These are phyloP conservation scores for Sechiopsis laciniata DNA, from an alignment of 306 rosid genomes.

Conservation along the genomic window DNA sequence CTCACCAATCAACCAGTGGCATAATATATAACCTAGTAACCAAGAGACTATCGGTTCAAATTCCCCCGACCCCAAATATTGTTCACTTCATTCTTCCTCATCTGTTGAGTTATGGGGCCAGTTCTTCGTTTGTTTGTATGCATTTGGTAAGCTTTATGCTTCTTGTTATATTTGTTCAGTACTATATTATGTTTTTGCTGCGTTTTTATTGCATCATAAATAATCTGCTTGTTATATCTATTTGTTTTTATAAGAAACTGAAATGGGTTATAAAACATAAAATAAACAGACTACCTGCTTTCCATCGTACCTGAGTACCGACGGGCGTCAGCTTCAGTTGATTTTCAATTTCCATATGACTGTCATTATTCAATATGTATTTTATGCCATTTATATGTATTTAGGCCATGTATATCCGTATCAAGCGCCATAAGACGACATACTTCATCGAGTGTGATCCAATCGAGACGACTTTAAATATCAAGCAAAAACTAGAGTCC, in stretches of 20 bases:
- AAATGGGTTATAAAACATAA: not conserved
- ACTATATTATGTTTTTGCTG: not conserved
- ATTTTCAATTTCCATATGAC: constrained; percentile 5
- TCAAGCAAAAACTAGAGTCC: constrained; percentile 69
- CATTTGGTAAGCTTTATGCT: not conserved
- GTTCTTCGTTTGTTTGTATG: constrained; percentile 3
- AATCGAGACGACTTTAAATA: constrained; percentile 61
- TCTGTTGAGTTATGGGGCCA: constrained; percentile 11
- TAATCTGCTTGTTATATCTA: not conserved
- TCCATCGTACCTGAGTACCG: not conserved
- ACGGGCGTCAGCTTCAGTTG: not conserved
- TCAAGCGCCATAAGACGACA: constrained; percentile 72
- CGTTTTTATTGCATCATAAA: not conserved
- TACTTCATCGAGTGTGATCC: constrained; percentile 92
- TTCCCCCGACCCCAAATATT: too few species aligned
- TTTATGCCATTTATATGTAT: constrained; percentile 5
- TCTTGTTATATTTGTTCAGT: not conserved
- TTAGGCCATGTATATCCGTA: constrained; percentile 83
- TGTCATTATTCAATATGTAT: not conserved
- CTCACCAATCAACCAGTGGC: too few species aligned
- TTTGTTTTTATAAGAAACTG: not conserved
- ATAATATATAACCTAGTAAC: too few species aligned
- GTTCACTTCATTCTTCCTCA: not conserved
- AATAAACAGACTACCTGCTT: not conserved
- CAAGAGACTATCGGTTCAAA: too few species aligned